These are phyloP conservation scores for Erigeron canadensis DNA, from an alignment of 129 eudicot species.

Conservation along the genomic window DNA sequence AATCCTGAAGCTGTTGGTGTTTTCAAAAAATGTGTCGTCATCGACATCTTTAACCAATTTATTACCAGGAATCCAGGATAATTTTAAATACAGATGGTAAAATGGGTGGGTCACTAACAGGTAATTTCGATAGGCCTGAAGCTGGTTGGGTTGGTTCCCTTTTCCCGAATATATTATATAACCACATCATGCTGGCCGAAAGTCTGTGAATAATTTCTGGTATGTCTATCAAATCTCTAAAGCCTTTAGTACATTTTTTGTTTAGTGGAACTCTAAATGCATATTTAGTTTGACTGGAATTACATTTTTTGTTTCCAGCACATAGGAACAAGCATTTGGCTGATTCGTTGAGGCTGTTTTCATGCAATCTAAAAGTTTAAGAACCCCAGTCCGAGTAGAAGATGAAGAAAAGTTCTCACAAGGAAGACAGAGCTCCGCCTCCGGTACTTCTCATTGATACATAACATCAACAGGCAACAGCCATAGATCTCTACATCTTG, in stretches of 20 bases:
- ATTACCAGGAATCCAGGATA: background rate
- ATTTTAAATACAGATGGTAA: no score
- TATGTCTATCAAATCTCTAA: slow-evolving; percentile 31
- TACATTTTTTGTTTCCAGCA: slow-evolving; percentile 44
- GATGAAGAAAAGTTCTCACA: slow-evolving; percentile 62
- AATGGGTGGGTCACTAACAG: no score
- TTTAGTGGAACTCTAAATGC: background rate
- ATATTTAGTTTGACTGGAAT: background rate
- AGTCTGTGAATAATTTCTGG: slow-evolving; percentile 76
- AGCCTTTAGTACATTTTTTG: background rate
- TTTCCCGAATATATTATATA: no score
- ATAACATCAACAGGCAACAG: slow-evolving; percentile 3
- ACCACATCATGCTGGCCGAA: slow-evolving; percentile 80
- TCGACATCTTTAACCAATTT: slow-evolving; percentile 10
- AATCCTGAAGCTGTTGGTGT: slow-evolving; percentile 16
- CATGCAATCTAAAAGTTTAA: slow-evolving; percentile 57
- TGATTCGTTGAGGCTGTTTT: slow-evolving; percentile 48
- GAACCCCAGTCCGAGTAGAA: slow-evolving; percentile 78
- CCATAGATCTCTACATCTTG: background rate
- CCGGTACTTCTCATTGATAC: slow-evolving; percentile 35
- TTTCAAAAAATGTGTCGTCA: background rate
- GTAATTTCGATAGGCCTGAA: background rate
- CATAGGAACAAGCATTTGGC: slow-evolving; percentile 70
- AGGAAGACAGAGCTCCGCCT: slow-evolving; percentile 57
- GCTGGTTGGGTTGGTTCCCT: background rate